phyloP scores from a whole-genome alignment of 768 basidiomycete species.

The Kwoniella botswanensis region DNA sequence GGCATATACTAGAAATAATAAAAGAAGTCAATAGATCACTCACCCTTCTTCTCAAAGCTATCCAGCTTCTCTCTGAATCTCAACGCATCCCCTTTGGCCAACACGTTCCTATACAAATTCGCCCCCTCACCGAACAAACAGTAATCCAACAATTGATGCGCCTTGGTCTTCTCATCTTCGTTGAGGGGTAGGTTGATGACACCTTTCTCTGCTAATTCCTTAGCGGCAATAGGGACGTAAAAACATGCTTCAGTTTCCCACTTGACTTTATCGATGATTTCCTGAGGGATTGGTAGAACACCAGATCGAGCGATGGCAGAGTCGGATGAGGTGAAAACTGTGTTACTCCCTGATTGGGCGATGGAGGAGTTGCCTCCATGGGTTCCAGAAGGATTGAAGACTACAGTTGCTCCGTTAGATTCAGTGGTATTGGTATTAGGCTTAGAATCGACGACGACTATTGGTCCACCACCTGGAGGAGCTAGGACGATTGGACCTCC shows the following conservation, averaged over 20 bases:
- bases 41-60: neutral
- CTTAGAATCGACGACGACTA: neutral
- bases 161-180: neutral
- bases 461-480: neutral
- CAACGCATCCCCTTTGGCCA: neutral
- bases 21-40: too few species aligned
- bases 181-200: neutral
- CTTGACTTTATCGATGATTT: conserved; percentile 1
- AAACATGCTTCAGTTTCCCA: neutral
- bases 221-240: neutral
- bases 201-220: neutral
- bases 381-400: neutral
- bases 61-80: neutral
- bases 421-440: neutral
- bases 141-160: neutral
- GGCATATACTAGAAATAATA: too few species aligned
- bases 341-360: neutral
- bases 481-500: neutral
- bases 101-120: neutral
- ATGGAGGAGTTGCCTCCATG: neutral
- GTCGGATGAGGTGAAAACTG: neutral
- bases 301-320: neutral
- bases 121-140: neutral
- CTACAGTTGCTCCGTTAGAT: neutral
- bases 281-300: neutral